Evolutionary conservation across 2,329 filamentous ascomycete species (phyloP), one percentile per base, ranked within the genome.

Genomic region (Colletotrichum phormii): DNA sequence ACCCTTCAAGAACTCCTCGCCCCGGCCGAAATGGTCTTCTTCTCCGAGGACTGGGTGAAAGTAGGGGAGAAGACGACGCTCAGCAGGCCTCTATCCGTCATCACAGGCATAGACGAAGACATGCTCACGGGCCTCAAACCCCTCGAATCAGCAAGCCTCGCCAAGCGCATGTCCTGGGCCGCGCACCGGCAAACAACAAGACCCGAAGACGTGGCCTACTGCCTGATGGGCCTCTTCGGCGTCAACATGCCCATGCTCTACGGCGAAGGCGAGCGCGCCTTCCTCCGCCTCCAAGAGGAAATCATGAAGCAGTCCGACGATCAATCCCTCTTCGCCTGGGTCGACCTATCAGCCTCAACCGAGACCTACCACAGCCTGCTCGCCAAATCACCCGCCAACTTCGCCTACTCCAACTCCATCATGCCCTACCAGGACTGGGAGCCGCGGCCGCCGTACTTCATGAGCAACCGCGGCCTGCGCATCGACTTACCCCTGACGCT

Each of bases 351-450:
- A 2, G 61, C 61, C 1, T 35, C 61, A 3, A 22, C 61, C 9
- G 61, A 64, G 42, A 49, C 42, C 18, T 49, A 49, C 42, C 42
- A 49, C 42, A 18, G 42, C 18, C 42, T 49, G 18, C 26, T 49
- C 15, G 42, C 42, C 18, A 49, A 49, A 4, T 49, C 86, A 89
- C 22, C 84, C n/a, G 75, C 77, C 53, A 79, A 79, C 4, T 86
- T 86, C 75, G 79, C 80, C 2, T 80, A 82, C 71, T 82, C 82
- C 1, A 80, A 79, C 12, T 75, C 80, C 22, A 80, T 79, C 2
- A 68, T 81, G 9, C 77, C 77, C 11, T 82, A 79, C 67, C 73
- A 79, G 58, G 80, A 81, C 63, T 80, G 77, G 76, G 78, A 80
- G 69, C 77, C 77, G 7, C 75, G 77, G 13, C 67, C 73, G 1